Evolutionary conservation across 768 basidiomycete genomes (phyloP).

Genomic region (Hortiboletus flavorubellus): DNA sequence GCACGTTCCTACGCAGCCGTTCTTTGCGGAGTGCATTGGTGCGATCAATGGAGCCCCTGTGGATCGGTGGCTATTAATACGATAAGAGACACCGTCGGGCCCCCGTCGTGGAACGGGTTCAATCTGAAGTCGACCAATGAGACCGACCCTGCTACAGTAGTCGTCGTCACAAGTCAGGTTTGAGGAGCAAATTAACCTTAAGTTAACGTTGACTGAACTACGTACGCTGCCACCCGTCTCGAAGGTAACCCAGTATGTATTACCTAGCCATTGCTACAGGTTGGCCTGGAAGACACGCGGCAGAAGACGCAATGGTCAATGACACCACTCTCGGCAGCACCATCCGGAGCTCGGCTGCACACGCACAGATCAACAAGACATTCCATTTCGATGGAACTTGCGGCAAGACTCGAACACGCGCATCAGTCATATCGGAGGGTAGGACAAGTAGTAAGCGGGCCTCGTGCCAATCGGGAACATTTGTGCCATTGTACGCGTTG

Average conservation of each 20-base stretch:
- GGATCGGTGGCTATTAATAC: not conserved
- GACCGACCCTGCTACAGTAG: not conserved
- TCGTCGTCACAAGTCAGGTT: not conserved
- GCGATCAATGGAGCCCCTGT: not conserved
- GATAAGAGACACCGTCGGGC: not conserved
- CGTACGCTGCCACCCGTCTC: not conserved
- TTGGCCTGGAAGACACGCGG: conserved; percentile 1
- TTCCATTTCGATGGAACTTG: conserved; percentile 19
- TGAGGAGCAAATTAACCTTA: conserved; percentile 8
- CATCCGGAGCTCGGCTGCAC: conserved; percentile 8
- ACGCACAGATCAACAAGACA: conserved; percentile 20
- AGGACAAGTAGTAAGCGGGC: conserved; percentile 5
- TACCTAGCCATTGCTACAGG: not conserved
- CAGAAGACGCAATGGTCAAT: not conserved
- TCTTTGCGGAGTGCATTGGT: not conserved
- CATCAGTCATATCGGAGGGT: conserved; percentile 13
- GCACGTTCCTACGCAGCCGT: not conserved
- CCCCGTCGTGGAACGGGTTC: conserved; percentile 4
- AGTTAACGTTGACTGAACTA: not conserved
- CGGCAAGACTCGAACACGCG: conserved; percentile 24
- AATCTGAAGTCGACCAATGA: not conserved
- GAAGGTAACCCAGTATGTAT: not conserved
- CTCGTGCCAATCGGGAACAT: conserved; percentile 17
- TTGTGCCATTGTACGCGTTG: conserved; percentile 17
- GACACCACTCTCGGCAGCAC: not conserved